Base-by-base conservation (phyloP, 2,329 filamentous ascomycete species). In the Aureobasidium zeae region DNA sequence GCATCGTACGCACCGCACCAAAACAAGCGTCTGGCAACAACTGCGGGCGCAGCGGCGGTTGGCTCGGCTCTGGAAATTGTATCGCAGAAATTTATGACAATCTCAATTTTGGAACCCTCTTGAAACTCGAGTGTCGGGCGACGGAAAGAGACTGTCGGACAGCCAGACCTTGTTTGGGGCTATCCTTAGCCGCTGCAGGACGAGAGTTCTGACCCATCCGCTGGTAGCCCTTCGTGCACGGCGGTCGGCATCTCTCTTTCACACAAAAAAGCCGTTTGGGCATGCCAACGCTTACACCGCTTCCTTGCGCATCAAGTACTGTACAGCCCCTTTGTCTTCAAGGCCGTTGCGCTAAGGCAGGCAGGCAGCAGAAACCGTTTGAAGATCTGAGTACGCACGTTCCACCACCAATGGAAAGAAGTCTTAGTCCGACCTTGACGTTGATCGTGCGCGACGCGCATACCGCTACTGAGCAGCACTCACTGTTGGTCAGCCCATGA, bases 261-360 rank as follows among this genome's bases (percentile, higher is more conserved):
- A 7, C 22, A 25, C 22, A 25, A 25, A 11, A 25, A 5, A 39
- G 26, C 25, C 17, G 29, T 39, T 39, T 39, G 37, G 32, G 37
- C 37, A 41, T 41, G 37, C 37, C 37, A 34, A 43, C 30, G 39
- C 30, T 34, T 30, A 43, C 39, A 43, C 39, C 39, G 39, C 39
- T 42, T 22, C 19, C 21, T 43, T 34, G 39, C 28, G 39, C 39
- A 34, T 16, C 12, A 20, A 20, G 39, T 21, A 26, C 39, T 9
- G 13, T n/a, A 17, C 21, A 32, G 26, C 38, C 38, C 38, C 22
- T 43, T 43, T 43, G 26, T 7, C 19, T 33, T 28, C 10, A 15
- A n/a, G n/a, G 11, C 30, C 39, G 39, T 43, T 43, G 17, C 30
- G 39, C 39, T 43, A 43, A 16, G 22, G 5, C n/a, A 34, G n/a